Percentiles rank a stretch among this genome's conserved stretches.
phyloP scores from a whole-genome alignment of 2,329 filamentous ascomycete species.

The Venturia pyrina region DNA sequence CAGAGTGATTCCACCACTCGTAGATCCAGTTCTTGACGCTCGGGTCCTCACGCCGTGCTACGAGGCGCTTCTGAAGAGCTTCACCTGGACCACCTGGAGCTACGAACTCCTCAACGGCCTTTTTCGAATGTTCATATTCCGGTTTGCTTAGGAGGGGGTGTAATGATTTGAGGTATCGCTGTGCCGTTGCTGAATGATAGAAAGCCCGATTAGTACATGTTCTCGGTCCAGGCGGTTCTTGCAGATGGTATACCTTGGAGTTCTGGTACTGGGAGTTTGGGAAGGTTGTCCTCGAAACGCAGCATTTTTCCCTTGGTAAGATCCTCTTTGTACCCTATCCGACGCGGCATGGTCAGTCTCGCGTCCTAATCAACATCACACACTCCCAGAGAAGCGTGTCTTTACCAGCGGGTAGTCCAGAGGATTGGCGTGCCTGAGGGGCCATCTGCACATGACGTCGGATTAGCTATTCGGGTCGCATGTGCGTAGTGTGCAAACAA shows the following conservation, averaged over 20 bases:
- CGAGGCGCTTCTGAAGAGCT: conserved; percentile 76
- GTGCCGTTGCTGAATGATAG: conserved; percentile 51
- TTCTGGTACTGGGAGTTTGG: conserved; percentile 66
- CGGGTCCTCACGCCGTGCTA: conserved; percentile 69
- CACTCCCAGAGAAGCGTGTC: conserved; percentile 12
- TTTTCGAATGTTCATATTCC: conserved; percentile 65
- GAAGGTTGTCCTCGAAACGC: conserved; percentile 77
- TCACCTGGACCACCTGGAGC: conserved; percentile 75
- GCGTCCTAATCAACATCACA: neutral
- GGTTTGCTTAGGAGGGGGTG: conserved; percentile 59
- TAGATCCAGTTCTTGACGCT: conserved; percentile 86
- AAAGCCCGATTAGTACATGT: neutral
- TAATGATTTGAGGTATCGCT: conserved; percentile 70
- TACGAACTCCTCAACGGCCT: conserved; percentile 80
- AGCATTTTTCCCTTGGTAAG: conserved; percentile 70
- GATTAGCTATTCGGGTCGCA: neutral
- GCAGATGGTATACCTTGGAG: conserved; percentile 42
- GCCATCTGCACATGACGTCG: conserved; percentile 19
- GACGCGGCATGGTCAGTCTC: conserved; percentile 10
- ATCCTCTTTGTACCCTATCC: conserved; percentile 67
- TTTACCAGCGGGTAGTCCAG: conserved; percentile 36
- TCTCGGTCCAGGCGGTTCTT: neutral
- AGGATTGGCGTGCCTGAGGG: conserved; percentile 29
- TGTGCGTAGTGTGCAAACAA: neutral
- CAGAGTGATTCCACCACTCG: conserved; percentile 97